Percentiles rank a stretch among this genome's conserved stretches.
Evolutionary conservation across 2,329 filamentous ascomycete species (phyloP).

Genomic region (Moelleriella libera): DNA sequence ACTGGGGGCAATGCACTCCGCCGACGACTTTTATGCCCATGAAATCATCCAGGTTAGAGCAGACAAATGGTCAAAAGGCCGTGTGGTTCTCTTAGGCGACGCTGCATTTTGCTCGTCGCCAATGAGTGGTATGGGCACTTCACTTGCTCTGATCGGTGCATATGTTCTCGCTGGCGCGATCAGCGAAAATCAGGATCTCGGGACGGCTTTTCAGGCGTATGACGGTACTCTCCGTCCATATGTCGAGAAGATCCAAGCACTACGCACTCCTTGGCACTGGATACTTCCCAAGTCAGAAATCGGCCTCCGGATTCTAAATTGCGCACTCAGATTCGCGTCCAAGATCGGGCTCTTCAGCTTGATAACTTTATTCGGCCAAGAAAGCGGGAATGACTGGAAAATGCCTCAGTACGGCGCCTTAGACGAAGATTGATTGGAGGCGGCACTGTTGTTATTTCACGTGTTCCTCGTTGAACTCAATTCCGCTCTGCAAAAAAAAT

Average conservation of each 20-base stretch:
- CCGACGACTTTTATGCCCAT: conserved; percentile 31
- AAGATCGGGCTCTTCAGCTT: not conserved
- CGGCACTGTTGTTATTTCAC: not conserved
- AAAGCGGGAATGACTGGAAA: not conserved
- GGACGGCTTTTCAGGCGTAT: conserved; percentile 21
- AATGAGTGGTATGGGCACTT: conserved; percentile 32
- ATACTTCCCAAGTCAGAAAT: not conserved
- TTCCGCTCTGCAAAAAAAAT: too few species aligned
- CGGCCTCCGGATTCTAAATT: not conserved
- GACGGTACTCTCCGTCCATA: conserved; percentile 24
- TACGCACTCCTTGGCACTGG: not conserved
- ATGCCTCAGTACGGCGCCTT: not conserved
- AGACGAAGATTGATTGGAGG: not conserved
- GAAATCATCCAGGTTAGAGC: conserved; percentile 27
- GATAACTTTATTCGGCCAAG: not conserved
- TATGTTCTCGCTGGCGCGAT: conserved; percentile 37
- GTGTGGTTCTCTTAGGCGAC: conserved; percentile 34
- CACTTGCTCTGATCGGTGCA: conserved; percentile 27
- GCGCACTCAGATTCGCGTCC: not conserved
- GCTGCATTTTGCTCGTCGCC: conserved; percentile 26
- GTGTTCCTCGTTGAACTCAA: too few species aligned
- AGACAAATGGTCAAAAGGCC: conserved; percentile 19
- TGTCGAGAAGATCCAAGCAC: conserved; percentile 9
- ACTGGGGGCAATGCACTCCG: conserved; percentile 15
- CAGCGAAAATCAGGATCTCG: conserved; percentile 8